A percentile compares a stretch with the other conserved stretches of the same genome.
phyloP scores from a whole-genome alignment of 108 stramenopile species.

The Stephanodiscus triporus region DNA sequence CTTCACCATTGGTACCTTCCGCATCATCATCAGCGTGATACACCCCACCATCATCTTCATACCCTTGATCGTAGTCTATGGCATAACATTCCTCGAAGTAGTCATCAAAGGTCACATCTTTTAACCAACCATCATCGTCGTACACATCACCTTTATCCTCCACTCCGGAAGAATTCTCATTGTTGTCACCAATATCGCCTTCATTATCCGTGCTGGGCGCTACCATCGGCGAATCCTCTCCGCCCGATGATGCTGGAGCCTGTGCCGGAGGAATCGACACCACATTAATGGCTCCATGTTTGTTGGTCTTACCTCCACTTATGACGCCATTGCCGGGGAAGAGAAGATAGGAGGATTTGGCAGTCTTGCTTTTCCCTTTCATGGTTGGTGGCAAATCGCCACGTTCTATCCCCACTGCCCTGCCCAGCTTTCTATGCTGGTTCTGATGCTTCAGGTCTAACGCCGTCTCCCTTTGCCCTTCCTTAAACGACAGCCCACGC shows the following conservation, averaged over 20 bases:
- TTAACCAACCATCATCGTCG: constrained; percentile 8
- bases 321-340: not conserved
- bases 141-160: not conserved
- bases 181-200: not conserved
- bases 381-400: too few species aligned
- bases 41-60: not conserved
- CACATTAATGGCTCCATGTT: not conserved
- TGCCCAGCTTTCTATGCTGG: not conserved
- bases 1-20: not conserved
- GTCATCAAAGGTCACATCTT: not conserved
- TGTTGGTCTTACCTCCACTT: not conserved
- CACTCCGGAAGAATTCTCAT: not conserved
- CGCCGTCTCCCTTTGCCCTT: not conserved
- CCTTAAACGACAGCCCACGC: not conserved
- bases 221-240: not conserved
- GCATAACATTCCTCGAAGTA: constrained; percentile 1
- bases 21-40: not conserved
- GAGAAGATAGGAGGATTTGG: not conserved
- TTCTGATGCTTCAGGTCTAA: not conserved
- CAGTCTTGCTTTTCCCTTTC: not conserved
- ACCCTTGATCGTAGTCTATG: not conserved
- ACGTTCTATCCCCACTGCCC: not conserved
- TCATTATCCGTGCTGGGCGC: not conserved
- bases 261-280: not conserved
- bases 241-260: not conserved